Evolutionary conservation across 192 early-diverging fungal genomes (phyloP), one percentile per base, ranked within the genome.

Genomic region (Entomortierella chlamydospora): DNA sequence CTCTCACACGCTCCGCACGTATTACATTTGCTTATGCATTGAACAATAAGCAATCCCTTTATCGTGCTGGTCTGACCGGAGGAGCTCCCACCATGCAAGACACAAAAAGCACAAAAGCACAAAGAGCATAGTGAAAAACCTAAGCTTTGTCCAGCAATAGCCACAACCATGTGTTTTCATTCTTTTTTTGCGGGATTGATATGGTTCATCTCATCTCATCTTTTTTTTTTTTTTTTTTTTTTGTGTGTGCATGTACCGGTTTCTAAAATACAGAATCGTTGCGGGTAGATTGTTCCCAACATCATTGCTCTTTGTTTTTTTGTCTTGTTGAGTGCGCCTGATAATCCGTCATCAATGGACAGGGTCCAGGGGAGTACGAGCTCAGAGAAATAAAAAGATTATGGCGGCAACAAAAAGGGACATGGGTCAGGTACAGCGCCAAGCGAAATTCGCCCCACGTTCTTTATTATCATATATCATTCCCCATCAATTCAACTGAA

Each of bases 161-260:
- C 15, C 12, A 12, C 15, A 63, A 51, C 51, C 51, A 64, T 64
- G 63, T 54, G 63, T 54, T 55, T 43, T 64, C 2, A 11, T 47
- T 12, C 4, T 15, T 47, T 4, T 47, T 47, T 5, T 17, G 45
- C 15, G 20, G 45, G 45, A 47, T 12, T 47, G 39, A 33, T 33
- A 51, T 47, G 61, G 52, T 29, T 31, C 56, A 64, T 64, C 63
- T 64, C 63, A 64, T 64, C 63, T 64, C 63, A 64, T 64, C 63
- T 64, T 64, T 0, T 63, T 39, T 57, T 37, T 39, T 7, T 49
- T 50, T 17, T 54, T 15, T 43, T 31, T 8, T 29, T 45, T 47
- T 49, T 43, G 23, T 49, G n/a, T n/a, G n/a, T n/a, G n/a, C n/a
- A n/a, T n/a, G n/a, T n/a, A n/a, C n/a, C n/a, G n/a, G 34, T 4